Evolutionary conservation across 257 asterid species (phyloP).

Genomic region (Penstemon eatonii): DNA sequence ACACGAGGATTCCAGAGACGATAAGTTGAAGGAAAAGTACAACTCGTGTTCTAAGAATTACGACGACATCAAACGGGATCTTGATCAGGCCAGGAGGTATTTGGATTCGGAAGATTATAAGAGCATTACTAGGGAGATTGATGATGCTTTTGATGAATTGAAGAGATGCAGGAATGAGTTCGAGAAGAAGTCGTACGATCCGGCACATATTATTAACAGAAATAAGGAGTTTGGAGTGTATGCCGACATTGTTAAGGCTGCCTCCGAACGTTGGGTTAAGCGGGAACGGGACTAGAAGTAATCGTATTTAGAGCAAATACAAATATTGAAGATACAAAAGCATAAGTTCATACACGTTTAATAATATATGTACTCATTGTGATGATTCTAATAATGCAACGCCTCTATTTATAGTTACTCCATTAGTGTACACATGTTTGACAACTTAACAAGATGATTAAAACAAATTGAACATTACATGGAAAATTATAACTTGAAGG

Average conservation of each 20-base stretch:
- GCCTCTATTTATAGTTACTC: no score
- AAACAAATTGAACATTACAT: no score
- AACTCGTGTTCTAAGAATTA: constrained; percentile 32
- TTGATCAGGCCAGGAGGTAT: constrained; percentile 1
- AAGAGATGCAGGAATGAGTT: constrained; percentile 26
- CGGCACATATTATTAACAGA: constrained; percentile 27
- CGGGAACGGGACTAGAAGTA: no score
- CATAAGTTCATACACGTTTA: no score
- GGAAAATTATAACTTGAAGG: no score
- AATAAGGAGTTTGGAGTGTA: constrained; percentile 29
- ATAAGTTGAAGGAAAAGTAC: constrained; percentile 22
- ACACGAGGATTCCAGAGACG: constrained; percentile 7
- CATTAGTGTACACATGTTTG: no score
- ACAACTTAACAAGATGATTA: no score
- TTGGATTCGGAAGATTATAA: background rate
- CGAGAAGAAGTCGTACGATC: constrained; percentile 13
- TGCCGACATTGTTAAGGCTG: constrained; percentile 24
- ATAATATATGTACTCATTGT: no score
- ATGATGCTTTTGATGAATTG: constrained; percentile 27
- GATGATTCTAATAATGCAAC: no score
- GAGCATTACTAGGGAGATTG: background rate
- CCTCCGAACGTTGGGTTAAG: background rate
- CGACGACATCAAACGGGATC: constrained; percentile 26
- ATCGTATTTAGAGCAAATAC: no score
- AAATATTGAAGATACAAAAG: no score